phyloP scores from a whole-genome alignment of 2,329 filamentous ascomycete genomes.

The Sporothrix schenckii region DNA sequence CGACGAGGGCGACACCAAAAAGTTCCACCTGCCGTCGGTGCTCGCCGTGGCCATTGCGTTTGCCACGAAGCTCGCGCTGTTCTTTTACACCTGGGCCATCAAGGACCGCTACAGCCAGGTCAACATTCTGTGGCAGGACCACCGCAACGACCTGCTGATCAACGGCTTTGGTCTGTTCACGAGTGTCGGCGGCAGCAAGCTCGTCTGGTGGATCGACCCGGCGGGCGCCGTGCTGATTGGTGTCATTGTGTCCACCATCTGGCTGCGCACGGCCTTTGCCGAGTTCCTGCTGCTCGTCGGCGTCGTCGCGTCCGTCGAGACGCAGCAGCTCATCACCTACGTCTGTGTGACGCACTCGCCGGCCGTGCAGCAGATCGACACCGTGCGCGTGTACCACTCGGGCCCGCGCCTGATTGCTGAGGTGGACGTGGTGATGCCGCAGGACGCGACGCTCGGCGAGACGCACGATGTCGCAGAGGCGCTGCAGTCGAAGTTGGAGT shows the following conservation, averaged over 20 bases:
- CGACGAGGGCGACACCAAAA: conserved; percentile 55
- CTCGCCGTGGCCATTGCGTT: conserved; percentile 86
- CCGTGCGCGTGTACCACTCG: conserved; percentile 89
- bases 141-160: conserved; percentile 95
- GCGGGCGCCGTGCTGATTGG: conserved; percentile 86
- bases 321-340: conserved; percentile 93
- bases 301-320: conserved; percentile 80
- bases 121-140: conserved; percentile 92
- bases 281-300: conserved; percentile 93
- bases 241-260: conserved; percentile 73
- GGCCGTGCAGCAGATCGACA: conserved; percentile 83
- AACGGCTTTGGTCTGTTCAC: conserved; percentile 92
- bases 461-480: conserved; percentile 95
- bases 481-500: conserved; percentile 91
- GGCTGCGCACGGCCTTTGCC: conserved; percentile 80
- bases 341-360: conserved; percentile 91
- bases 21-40: conserved; percentile 79
- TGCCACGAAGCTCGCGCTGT: conserved; percentile 77
- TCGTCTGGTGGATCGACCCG: conserved; percentile 94
- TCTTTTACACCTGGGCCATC: conserved; percentile 89
- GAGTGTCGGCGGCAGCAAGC: conserved; percentile 84
- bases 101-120: conserved; percentile 91
- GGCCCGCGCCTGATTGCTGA: conserved; percentile 89
- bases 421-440: conserved; percentile 94
- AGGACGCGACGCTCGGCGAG: conserved; percentile 68